Conservation (phyloP, 2,329 filamentous ascomycete species). For the Dothistroma pini region DNA sequence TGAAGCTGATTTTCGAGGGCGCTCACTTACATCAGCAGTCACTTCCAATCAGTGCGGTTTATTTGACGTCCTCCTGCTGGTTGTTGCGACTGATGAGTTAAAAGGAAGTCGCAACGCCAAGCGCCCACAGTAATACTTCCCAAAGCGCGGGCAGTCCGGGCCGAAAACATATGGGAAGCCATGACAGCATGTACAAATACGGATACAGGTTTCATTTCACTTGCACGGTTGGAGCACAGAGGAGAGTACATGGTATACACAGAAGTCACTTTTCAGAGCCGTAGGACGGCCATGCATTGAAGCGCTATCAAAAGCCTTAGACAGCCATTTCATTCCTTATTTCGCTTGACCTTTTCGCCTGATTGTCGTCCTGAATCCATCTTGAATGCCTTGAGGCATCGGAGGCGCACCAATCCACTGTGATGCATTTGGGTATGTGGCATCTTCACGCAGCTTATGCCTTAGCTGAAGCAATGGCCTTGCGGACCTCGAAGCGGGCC, state of each 20-base stretch:
- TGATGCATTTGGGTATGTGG: conserved; percentile 18
- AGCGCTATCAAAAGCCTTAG: conserved; percentile 28
- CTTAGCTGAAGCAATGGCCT: conserved; percentile 91
- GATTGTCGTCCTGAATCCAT: conserved; percentile 12
- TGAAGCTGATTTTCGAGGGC: not conserved
- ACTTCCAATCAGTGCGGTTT: not conserved
- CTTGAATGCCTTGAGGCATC: conserved; percentile 15
- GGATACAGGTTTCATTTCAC: not conserved
- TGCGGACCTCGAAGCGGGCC: conserved; percentile 93
- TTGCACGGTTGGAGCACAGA: not conserved
- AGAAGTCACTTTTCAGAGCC: conserved; percentile 2
- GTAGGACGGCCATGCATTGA: conserved; percentile 21
- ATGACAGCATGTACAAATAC: not conserved
- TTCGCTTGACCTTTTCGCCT: conserved; percentile 22
- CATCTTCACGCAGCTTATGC: conserved; percentile 36
- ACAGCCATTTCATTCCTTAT: conserved; percentile 23
- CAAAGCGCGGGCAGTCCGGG: not conserved
- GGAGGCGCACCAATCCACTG: conserved; percentile 14
- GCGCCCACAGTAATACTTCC: not conserved
- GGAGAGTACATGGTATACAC: conserved; percentile 3
- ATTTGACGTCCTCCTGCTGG: conserved; percentile 17
- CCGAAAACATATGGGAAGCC: not conserved
- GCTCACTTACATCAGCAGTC: conserved; percentile 4
- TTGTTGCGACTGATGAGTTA: not conserved
- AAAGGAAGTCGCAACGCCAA: not conserved